Evolutionary conservation across 2,329 filamentous ascomycete genomes (phyloP).

Genomic region (Periconia sp.): DNA sequence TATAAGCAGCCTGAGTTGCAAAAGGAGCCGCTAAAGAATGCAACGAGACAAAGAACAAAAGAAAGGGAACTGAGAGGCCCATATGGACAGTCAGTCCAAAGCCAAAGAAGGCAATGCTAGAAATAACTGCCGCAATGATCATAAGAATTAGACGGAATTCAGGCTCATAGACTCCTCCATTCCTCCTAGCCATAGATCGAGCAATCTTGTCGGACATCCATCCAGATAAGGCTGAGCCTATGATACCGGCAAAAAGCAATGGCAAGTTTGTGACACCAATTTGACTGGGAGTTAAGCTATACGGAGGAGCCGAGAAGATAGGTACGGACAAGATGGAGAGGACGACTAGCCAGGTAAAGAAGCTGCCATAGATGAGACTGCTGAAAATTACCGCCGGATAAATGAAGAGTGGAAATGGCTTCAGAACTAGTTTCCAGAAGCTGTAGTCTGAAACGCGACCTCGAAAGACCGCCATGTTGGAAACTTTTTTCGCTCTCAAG

Average conservation of each 20-base stretch:
- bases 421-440: constrained; percentile 18
- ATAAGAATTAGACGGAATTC: constrained; percentile 20
- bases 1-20: constrained; percentile 12
- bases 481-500: constrained; percentile 12
- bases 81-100: constrained; percentile 13
- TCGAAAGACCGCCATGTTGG: constrained; percentile 9
- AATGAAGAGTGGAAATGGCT: constrained; percentile 15
- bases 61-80: constrained; percentile 4
- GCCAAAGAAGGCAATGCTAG: constrained; percentile 15
- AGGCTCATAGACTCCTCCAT: constrained; percentile 17
- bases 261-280: constrained; percentile 21
- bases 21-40: no score
- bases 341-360: constrained; percentile 17
- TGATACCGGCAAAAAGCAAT: constrained; percentile 12
- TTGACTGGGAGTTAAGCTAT: constrained; percentile 14
- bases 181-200: constrained; percentile 13
- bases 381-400: constrained; percentile 18
- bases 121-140: constrained; percentile 11
- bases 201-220: constrained; percentile 19
- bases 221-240: constrained; percentile 14
- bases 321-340: constrained; percentile 20
- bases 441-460: constrained; percentile 14
- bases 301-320: constrained; percentile 16
- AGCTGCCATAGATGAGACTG: constrained; percentile 15
- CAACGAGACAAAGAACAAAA: constrained; percentile 18